phyloP scores from a whole-genome alignment of 306 rosid species.

The Hippophae rhamnoides region DNA sequence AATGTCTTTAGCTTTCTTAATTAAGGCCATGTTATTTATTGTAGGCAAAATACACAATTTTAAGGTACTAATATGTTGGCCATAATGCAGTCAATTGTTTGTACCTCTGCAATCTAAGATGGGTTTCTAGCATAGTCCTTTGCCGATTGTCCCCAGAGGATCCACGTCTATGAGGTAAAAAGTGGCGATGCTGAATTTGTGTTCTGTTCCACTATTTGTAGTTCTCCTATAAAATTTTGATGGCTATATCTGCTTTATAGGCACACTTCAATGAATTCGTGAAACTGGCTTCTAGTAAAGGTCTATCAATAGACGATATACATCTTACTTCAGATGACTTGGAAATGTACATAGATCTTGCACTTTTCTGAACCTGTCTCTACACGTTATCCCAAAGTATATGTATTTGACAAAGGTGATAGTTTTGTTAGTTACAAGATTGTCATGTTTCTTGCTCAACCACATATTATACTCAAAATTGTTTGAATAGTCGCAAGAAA shows the following conservation, averaged over 20 bases:
- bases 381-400: constrained; percentile 88
- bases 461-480: too few relatives aligned
- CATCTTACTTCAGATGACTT: constrained; percentile 76
- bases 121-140: constrained; percentile 88
- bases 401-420: constrained; percentile 90
- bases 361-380: constrained; percentile 83
- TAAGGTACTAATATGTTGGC: constrained; percentile 17
- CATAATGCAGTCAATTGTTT: constrained; percentile 68
- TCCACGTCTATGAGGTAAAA: constrained; percentile 58
- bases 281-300: constrained; percentile 94
- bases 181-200: constrained; percentile 13
- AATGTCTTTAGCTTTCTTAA: constrained; percentile 2
- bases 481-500: too few relatives aligned
- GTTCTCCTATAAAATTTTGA: constrained; percentile 24
- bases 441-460: constrained; percentile 11
- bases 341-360: constrained; percentile 94
- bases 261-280: constrained; percentile 71
- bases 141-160: constrained; percentile 61
- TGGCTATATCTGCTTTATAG: constrained; percentile 34
- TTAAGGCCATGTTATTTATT: constrained; percentile 10
- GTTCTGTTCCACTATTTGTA: constrained; percentile 14
- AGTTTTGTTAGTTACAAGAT: constrained; percentile 7
- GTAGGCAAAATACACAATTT: constrained; percentile 8
- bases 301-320: constrained; percentile 66
- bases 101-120: constrained; percentile 84